phyloP scores from a whole-genome alignment of 116 monocot species.

The Dioscorea cayenensis region DNA sequence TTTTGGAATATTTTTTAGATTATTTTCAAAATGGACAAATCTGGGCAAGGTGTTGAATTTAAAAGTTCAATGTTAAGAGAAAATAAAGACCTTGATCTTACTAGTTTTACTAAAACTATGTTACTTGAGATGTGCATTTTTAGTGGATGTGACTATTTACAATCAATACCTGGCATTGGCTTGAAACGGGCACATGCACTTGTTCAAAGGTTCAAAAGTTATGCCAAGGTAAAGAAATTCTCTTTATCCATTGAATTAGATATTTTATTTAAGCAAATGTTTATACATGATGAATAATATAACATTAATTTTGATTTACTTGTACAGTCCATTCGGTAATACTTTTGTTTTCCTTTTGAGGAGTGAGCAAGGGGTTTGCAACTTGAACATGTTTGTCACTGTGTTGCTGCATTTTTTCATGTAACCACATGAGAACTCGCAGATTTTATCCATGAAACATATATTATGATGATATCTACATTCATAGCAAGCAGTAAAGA shows the following conservation, averaged over 20 bases:
- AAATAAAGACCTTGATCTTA: constrained; percentile 76
- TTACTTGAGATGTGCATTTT: constrained; percentile 97
- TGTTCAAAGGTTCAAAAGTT: constrained; percentile 73
- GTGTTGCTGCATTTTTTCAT: not conserved
- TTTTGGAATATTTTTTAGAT: constrained; percentile 39
- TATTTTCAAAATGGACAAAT: constrained; percentile 99
- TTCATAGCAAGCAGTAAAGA: not conserved
- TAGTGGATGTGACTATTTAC: constrained; percentile 95
- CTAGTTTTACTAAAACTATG: constrained; percentile 76
- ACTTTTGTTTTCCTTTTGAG: not conserved
- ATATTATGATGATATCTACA: not conserved
- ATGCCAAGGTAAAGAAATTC: constrained; percentile 63
- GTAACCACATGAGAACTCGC: not conserved
- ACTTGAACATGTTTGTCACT: not conserved
- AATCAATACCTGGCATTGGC: constrained; percentile 93
- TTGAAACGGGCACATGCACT: constrained; percentile 86
- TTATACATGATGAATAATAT: too few relatives aligned
- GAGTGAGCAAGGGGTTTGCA: not conserved
- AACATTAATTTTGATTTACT: too few relatives aligned
- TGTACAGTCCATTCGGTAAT: too few relatives aligned
- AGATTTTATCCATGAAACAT: not conserved
- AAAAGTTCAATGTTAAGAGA: constrained; percentile 46
- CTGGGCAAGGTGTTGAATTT: constrained; percentile 87
- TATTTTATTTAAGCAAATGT: too few relatives aligned
- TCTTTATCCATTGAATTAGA: not conserved